Evolutionary conservation across 2,329 filamentous ascomycete species (phyloP), one percentile per base, ranked within the genome.

Genomic region (Monosporascus sp.): DNA sequence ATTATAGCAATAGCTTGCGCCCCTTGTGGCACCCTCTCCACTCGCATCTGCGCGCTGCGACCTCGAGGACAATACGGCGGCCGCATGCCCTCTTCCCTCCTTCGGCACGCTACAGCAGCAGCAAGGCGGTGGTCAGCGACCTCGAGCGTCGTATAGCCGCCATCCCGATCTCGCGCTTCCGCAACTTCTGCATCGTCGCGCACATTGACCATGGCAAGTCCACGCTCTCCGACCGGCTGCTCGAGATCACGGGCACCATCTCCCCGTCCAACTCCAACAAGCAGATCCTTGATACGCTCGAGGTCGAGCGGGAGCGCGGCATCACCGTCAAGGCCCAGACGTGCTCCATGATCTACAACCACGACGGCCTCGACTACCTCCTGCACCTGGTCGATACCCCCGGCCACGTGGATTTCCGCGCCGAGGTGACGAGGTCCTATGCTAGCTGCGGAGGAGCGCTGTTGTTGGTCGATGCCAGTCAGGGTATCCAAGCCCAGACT

Each of bases 261-360:
- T 77, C 89, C 62, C 81, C 89, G 0, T 91, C 91, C 55, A 80
- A 77, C 54, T 80, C 81, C 49, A 96, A 97, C 70, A 96, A 96
- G 74, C 94, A 99, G 77, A 90, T 97, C 58, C 78, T 99, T 59
- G 94, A 99, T 73, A 97, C 96, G 70, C 82, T 99, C 37, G 94
- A 99, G 69, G 94, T 99, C 52, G 94, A 99, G 74, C 81, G 94
- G 50, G 91, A 97, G 72, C 84, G 94, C 40, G 94, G 94, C 57
- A 99, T 99, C 69, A 99, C 94, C 0, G 94, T 99, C 70, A 99
- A 99, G 77, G 94, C 94, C 52, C 94, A 99, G 76, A 97, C 94
- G 53, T 97, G 94, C 73, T 94, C 88, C 52, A 99, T 99, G 94
- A 82, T 99, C 50, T 96, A 97, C 76, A 91, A 88, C 27, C 78